phyloP scores from a whole-genome alignment of 208 protist genomes.

The Acanthamoeba lenticulata region DNA sequence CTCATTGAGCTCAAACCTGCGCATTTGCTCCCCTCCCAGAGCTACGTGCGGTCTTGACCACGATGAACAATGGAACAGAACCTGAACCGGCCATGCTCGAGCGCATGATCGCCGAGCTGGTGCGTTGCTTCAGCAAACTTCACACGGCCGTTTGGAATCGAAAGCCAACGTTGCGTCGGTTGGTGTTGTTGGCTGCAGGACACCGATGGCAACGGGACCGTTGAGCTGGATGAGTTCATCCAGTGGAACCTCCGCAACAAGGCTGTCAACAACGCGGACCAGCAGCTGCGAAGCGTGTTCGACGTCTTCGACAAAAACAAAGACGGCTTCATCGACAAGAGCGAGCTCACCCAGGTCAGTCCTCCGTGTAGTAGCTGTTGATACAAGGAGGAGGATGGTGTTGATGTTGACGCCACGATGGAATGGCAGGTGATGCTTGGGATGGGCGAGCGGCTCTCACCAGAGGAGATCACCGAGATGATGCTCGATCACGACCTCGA shows the following conservation, averaged over 20 bases:
- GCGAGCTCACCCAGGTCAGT: neutral
- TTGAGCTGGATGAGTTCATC: slow-evolving; percentile 2
- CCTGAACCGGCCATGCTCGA: neutral
- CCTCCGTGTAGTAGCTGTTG: too few relatives aligned
- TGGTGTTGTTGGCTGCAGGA: neutral
- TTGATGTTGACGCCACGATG: neutral
- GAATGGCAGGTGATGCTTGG: neutral
- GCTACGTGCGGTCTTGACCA: neutral
- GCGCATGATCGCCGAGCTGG: neutral
- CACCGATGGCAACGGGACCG: neutral
- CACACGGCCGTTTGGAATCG: too few relatives aligned
- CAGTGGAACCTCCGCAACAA: slow-evolving; percentile 29
- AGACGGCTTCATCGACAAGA: slow-evolving; percentile 13
- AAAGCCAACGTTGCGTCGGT: too few relatives aligned
- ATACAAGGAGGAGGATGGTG: too few relatives aligned
- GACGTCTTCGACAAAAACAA: slow-evolving; percentile 20
- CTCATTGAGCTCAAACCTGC: neutral
- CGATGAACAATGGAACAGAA: neutral
- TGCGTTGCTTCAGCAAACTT: too few relatives aligned
- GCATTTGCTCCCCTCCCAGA: neutral
- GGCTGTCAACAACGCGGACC: neutral
- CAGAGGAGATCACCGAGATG: neutral
- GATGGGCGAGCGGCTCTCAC: neutral
- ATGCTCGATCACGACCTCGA: neutral
- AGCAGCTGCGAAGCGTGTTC: slow-evolving; percentile 6